Evolutionary conservation across 2,329 filamentous ascomycete genomes (phyloP).

Genomic region (Botrytis fabae): DNA sequence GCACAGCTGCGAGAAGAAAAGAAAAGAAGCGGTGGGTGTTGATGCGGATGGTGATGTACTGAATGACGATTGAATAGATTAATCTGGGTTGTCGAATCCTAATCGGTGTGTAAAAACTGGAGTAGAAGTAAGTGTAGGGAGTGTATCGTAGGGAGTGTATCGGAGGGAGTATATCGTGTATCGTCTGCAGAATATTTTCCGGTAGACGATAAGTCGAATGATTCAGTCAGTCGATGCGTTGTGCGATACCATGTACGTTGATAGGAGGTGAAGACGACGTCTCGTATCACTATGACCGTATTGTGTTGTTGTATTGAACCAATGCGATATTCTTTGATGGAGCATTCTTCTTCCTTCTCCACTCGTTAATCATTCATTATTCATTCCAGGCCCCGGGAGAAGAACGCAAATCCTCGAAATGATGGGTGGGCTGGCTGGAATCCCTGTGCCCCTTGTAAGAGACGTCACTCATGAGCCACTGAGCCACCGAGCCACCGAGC

Average conservation of each 20-base stretch:
- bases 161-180: neutral
- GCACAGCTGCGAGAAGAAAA: neutral
- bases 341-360: neutral
- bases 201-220: neutral
- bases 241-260: neutral
- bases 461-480: neutral
- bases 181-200: neutral
- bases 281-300: neutral
- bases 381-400: neutral
- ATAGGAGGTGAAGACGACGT: neutral
- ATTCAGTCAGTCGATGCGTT: neutral
- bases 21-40: slow-evolving; percentile 19
- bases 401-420: neutral
- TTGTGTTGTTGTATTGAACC: neutral
- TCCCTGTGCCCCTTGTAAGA: neutral
- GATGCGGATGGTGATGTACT: slow-evolving; percentile 4
- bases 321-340: neutral
- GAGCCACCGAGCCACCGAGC: neutral
- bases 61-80: neutral
- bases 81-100: neutral
- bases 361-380: neutral
- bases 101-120: neutral
- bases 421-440: neutral
- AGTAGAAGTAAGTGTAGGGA: neutral
- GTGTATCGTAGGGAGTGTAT: neutral